Evolutionary conservation across 805 yeast species (phyloP).

Genomic region (Nematodospora valgi): DNA sequence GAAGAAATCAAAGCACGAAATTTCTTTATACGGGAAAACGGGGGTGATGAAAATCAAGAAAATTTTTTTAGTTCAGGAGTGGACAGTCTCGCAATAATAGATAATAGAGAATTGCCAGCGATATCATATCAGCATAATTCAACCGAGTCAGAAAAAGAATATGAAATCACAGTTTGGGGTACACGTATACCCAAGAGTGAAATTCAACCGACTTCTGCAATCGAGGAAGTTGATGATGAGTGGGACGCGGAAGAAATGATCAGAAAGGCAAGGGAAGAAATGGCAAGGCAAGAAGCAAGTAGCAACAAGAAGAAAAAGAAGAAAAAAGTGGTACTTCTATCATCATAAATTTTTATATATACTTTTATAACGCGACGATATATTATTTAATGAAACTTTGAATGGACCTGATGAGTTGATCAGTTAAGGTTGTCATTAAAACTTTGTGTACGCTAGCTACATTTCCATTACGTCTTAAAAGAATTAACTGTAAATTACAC

Average conservation of each 20-base stretch:
- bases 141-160: conserved; percentile 18
- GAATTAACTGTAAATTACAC: too few relatives aligned
- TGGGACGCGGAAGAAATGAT: conserved; percentile 52
- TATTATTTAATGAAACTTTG: too few relatives aligned
- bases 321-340: conserved; percentile 39
- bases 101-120: conserved; percentile 34
- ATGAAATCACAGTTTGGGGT: conserved; percentile 72
- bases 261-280: conserved; percentile 48
- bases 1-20: conserved; percentile 56
- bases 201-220: conserved; percentile 9
- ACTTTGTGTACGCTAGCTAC: too few relatives aligned
- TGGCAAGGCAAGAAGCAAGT: conserved; percentile 24
- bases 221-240: conserved; percentile 32
- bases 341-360: too few relatives aligned
- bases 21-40: conserved; percentile 60
- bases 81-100: conserved; percentile 37
- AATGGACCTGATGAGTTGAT: too few relatives aligned
- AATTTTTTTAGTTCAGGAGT: conserved; percentile 16
- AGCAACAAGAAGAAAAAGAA: conserved; percentile 42
- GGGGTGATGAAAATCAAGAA: conserved; percentile 16
- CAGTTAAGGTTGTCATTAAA: too few relatives aligned
- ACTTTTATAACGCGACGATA: too few relatives aligned
- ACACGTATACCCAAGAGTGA: conserved; percentile 50
- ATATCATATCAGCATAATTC: conserved; percentile 14
- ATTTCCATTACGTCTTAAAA: too few relatives aligned